phyloP scores from a whole-genome alignment of 2,329 filamentous ascomycete genomes.

The Conoideocrella luteorostrata region DNA sequence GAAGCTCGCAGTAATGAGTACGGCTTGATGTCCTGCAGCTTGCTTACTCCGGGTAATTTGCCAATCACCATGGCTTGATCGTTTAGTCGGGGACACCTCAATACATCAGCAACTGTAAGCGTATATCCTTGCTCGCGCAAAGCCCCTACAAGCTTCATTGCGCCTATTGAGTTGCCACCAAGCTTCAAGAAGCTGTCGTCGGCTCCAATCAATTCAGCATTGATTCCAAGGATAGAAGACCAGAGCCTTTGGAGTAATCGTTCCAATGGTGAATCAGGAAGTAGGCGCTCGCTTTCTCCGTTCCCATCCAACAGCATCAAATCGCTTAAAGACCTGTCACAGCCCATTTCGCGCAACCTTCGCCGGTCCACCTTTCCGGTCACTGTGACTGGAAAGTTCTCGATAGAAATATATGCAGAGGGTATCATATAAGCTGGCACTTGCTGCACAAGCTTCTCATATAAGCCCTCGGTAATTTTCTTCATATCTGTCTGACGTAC shows the following conservation, averaged over 20 bases:
- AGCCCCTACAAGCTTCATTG: no score
- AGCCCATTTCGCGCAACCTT: neutral
- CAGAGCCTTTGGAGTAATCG: conserved; percentile 3
- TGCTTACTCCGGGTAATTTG: no score
- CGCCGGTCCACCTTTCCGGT: conserved; percentile 4
- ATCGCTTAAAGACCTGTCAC: neutral
- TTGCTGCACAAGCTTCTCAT: neutral
- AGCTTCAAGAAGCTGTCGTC: conserved; percentile 41
- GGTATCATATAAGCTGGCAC: conserved; percentile 6
- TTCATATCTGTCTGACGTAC: neutral
- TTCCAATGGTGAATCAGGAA: no score
- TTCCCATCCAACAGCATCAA: no score
- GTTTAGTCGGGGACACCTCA: no score
- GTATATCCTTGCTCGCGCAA: no score
- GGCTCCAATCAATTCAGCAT: conserved; percentile 21
- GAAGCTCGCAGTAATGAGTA: no score
- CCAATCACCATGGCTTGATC: no score
- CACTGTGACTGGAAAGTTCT: neutral
- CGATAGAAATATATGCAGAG: neutral
- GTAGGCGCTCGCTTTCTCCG: no score
- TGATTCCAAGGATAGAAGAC: conserved; percentile 10
- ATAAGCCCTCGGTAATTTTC: neutral
- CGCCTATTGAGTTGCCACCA: no score
- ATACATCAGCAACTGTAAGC: no score
- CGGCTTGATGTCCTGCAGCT: no score